These are phyloP conservation scores for Citrullus amarus DNA, from an alignment of 306 rosid genomes.

Conservation along the genomic window DNA sequence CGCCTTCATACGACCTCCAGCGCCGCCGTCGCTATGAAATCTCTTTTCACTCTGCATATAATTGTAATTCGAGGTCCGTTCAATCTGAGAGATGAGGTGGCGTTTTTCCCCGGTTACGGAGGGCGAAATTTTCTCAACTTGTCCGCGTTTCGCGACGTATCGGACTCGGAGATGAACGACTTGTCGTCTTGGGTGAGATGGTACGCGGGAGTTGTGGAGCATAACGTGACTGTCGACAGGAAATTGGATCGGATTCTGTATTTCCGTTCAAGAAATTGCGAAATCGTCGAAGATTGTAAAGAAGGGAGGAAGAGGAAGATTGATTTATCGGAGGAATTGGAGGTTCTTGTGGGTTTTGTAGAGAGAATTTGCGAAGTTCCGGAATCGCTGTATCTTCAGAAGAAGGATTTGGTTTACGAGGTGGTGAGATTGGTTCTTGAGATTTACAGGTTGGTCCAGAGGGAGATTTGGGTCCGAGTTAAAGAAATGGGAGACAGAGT, in stretches of 20 bases:
- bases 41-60: constrained; percentile 58
- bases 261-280: not conserved
- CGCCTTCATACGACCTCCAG: constrained; percentile 56
- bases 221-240: constrained; percentile 30
- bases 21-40: constrained; percentile 67
- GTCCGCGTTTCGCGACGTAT: constrained; percentile 43
- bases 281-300: not conserved
- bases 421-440: constrained; percentile 41
- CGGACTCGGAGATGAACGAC: constrained; percentile 25
- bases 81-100: constrained; percentile 37
- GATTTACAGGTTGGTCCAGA: constrained; percentile 53
- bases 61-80: constrained; percentile 34
- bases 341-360: constrained; percentile 34
- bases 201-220: constrained; percentile 54
- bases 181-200: constrained; percentile 74
- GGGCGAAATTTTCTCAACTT: constrained; percentile 68
- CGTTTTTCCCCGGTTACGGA: constrained; percentile 42
- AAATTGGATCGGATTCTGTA: constrained; percentile 28
- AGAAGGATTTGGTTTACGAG: constrained; percentile 49
- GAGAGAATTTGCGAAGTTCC: constrained; percentile 40
- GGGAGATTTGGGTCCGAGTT: constrained; percentile 31
- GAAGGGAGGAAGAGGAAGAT: constrained; percentile 15
- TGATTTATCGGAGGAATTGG: constrained; percentile 31
- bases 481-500: constrained; percentile 22
- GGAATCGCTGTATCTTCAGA: constrained; percentile 36